Base-by-base conservation (phyloP, 176 grass and related monocot genomes). In the Chrysopogon serrulatus region DNA sequence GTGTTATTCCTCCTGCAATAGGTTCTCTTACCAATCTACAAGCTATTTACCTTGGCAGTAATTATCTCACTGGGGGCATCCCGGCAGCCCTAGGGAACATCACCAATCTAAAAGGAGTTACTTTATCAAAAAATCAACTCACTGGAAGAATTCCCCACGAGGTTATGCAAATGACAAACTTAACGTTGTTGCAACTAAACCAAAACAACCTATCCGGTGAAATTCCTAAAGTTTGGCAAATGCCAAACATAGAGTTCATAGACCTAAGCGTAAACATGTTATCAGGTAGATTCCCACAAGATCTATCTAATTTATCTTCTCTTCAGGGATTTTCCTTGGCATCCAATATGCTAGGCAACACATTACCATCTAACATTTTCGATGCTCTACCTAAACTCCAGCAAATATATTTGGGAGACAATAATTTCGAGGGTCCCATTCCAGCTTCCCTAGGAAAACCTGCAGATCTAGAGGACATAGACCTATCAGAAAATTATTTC, bases 101-200 rank as follows among this genome's bases (percentile, higher is more conserved):
- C 5, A 70, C 78, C 1, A 35, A 11, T 0, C n/a, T 90, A 54
- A 0, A 18, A 14, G 0, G 1, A 21, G 3, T 71, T 0, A 0
- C 0, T 21, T 56, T 90, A 44, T 5, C 3, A 34, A 0, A 13
- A 18, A 73, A 73, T 31, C 12, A 31, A 8, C 70, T 73, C 2
- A 17, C 0, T 6, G 71, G 71, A 73, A 49, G 1, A 0, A 73
- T 73, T 45, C 43, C 43, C 0, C 0, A 44, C 0, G 37, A 43
- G 9, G 4, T 71, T 27, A 5, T 12, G 68, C 39, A 71, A 16
- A 49, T 69, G 19, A 1, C 21, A 3, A 39, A 54, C 1, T 0
- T 81, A 11, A 0, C 0, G 0, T 0, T 0, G 0, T 68, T 80
- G 44, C 0, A 9, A 3, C 19, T 68, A 2, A 1, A 0, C 1